Evolutionary conservation across 106 monocot species (phyloP).

Genomic region (Acanthochlamys bracteata): DNA sequence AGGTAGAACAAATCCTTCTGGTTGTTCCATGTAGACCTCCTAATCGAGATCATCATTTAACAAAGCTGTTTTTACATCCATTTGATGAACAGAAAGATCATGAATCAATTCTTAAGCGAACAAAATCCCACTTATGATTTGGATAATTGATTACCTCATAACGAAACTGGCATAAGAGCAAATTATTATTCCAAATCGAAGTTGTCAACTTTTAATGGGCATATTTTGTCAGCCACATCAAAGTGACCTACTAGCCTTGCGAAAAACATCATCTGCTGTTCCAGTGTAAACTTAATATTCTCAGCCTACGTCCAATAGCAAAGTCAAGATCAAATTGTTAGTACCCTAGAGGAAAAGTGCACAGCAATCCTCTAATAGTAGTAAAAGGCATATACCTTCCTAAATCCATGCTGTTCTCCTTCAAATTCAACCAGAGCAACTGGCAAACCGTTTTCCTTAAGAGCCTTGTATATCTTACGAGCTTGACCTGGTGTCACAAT

Average conservation of each 20-base stretch:
- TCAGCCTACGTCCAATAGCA: constrained; percentile 42
- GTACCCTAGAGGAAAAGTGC: too few species aligned
- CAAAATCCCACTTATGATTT: neutral
- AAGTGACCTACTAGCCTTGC: constrained; percentile 76
- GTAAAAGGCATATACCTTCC: constrained; percentile 43
- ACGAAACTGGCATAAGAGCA: too few species aligned
- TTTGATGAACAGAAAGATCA: neutral
- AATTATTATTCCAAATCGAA: constrained; percentile 33
- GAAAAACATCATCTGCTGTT: constrained; percentile 92
- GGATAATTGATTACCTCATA: too few species aligned
- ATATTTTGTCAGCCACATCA: constrained; percentile 59
- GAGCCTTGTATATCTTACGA: constrained; percentile 56
- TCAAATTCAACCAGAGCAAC: constrained; percentile 87
- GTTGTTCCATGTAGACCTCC: constrained; percentile 1
- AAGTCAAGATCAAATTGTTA: neutral
- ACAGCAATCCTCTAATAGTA: too few species aligned
- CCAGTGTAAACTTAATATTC: constrained; percentile 73
- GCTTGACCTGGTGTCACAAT: constrained; percentile 85
- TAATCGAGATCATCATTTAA: constrained; percentile 1
- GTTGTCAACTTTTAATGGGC: constrained; percentile 75
- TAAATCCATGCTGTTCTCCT: constrained; percentile 95
- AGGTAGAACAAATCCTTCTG: neutral
- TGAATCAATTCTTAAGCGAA: neutral
- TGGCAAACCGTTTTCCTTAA: constrained; percentile 77
- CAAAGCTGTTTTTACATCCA: constrained; percentile 4